Conservation (phyloP, 108 stramenopile species). For the Cyclostephanos tholiformis region DNA sequence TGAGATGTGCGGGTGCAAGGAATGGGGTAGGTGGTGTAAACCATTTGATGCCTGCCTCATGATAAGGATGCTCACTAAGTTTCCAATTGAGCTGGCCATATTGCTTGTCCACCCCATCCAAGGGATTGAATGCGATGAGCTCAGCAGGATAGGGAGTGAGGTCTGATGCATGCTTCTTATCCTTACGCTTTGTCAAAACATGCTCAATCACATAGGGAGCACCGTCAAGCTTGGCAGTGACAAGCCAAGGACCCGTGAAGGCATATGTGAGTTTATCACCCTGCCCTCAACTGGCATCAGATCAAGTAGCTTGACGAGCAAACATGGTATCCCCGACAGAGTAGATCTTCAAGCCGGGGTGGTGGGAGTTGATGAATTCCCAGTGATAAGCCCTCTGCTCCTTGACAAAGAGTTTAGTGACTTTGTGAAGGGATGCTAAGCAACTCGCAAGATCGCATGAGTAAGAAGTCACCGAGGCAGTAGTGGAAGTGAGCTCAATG, state of each 20-base stretch:
- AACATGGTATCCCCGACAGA: background rate
- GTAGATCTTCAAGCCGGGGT: too few relatives aligned
- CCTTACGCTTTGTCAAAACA: too few relatives aligned
- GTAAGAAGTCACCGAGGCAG: background rate
- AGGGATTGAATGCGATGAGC: too few relatives aligned
- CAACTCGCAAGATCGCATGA: background rate
- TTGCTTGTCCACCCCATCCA: too few relatives aligned
- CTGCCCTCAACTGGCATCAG: background rate
- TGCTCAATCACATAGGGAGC: background rate
- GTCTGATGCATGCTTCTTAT: too few relatives aligned
- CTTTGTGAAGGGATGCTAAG: background rate
- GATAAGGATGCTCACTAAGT: background rate
- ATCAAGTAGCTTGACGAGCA: background rate
- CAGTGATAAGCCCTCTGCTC: background rate
- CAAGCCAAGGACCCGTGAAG: background rate
- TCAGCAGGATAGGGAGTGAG: too few relatives aligned
- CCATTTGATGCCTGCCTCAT: constrained; percentile 14
- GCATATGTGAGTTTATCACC: background rate
- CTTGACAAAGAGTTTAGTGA: background rate
- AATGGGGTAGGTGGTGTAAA: constrained; percentile 16
- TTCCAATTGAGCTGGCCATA: constrained; percentile 10
- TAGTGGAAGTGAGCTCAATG: background rate
- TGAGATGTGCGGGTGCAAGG: background rate
- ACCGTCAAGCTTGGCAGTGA: background rate
- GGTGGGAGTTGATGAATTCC: background rate